These are phyloP conservation scores for Peribolospora kevripleyi DNA, from an alignment of 768 basidiomycete genomes.

Conservation along the genomic window DNA sequence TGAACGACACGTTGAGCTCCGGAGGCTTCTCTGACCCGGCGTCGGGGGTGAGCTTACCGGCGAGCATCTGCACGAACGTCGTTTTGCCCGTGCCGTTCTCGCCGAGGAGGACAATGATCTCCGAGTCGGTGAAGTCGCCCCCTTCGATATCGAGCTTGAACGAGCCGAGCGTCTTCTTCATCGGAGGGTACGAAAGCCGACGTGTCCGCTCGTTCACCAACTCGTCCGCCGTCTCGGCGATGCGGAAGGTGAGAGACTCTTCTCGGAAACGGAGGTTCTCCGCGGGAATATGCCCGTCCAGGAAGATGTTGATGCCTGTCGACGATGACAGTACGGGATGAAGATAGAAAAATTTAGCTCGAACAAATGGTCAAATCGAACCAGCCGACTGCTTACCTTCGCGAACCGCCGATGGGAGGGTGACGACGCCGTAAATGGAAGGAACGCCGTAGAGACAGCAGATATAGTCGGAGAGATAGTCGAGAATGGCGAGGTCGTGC, in stretches of 20 bases:
- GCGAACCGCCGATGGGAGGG: slow-evolving; percentile 91
- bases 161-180: slow-evolving; percentile 84
- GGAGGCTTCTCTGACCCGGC: slow-evolving; percentile 27
- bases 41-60: slow-evolving; percentile 70
- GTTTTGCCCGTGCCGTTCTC: slow-evolving; percentile 99
- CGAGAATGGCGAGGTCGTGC: slow-evolving; percentile 92
- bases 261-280: slow-evolving; percentile 96
- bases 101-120: slow-evolving; percentile 96
- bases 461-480: slow-evolving; percentile 95
- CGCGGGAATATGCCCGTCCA: slow-evolving; percentile 94
- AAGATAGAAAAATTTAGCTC: not conserved
- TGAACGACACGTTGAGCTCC: slow-evolving; percentile 71
- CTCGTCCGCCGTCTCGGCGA: slow-evolving; percentile 89
- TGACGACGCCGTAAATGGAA: slow-evolving; percentile 93
- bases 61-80: slow-evolving; percentile 82
- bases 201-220: slow-evolving; percentile 60
- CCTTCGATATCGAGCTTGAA: slow-evolving; percentile 86
- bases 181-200: slow-evolving; percentile 72
- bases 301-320: slow-evolving; percentile 92
- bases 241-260: slow-evolving; percentile 87
- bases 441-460: slow-evolving; percentile 95
- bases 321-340: not conserved
- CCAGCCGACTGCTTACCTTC: slow-evolving; percentile 38
- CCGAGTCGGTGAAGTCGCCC: slow-evolving; percentile 91
- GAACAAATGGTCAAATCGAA: not conserved